phyloP scores from a whole-genome alignment of 805 yeast species.

The Starmerella stigmatis region DNA sequence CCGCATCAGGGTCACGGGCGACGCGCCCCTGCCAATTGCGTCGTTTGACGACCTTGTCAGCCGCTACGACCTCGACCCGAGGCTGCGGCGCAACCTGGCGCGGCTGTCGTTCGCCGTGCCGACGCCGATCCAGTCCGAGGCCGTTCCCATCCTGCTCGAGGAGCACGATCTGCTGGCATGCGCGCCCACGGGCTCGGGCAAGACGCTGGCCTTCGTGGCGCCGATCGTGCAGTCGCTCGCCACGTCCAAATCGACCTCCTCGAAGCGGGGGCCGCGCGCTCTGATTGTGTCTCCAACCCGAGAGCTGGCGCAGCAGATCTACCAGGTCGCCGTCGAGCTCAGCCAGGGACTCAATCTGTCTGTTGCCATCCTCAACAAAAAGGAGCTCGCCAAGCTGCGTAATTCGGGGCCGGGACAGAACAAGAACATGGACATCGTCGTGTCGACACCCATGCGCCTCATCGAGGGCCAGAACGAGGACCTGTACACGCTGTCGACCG shows the following conservation, averaged over 20 bases:
- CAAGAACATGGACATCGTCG: constrained; percentile 64
- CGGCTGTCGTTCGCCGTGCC: constrained; percentile 71
- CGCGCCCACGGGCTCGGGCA: constrained; percentile 98
- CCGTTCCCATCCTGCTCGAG: constrained; percentile 63
- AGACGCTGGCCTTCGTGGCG: constrained; percentile 78
- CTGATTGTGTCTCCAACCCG: constrained; percentile 87
- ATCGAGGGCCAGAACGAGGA: constrained; percentile 64
- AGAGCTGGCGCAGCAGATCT: constrained; percentile 82
- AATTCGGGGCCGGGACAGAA: constrained; percentile 45
- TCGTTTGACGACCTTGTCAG: constrained; percentile 71
- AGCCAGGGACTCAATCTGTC: constrained; percentile 47
- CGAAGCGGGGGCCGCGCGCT: constrained; percentile 47
- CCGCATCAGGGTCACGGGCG: constrained; percentile 70
- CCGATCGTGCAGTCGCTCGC: constrained; percentile 60
- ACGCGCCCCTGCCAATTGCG: constrained; percentile 82
- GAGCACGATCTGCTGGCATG: constrained; percentile 77
- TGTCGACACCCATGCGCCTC: constrained; percentile 81
- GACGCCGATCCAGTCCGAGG: constrained; percentile 86
- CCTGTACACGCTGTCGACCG: constrained; percentile 48
- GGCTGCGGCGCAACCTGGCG: constrained; percentile 51
- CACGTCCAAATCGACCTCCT: constrained; percentile 3
- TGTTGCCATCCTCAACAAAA: constrained; percentile 58
- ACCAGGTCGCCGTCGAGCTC: constrained; percentile 52
- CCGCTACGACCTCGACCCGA: constrained; percentile 54
- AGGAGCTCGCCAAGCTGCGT: constrained; percentile 52